Conservation (phyloP, 148 eudicot genomes). For the Nepenthes gracilis region DNA sequence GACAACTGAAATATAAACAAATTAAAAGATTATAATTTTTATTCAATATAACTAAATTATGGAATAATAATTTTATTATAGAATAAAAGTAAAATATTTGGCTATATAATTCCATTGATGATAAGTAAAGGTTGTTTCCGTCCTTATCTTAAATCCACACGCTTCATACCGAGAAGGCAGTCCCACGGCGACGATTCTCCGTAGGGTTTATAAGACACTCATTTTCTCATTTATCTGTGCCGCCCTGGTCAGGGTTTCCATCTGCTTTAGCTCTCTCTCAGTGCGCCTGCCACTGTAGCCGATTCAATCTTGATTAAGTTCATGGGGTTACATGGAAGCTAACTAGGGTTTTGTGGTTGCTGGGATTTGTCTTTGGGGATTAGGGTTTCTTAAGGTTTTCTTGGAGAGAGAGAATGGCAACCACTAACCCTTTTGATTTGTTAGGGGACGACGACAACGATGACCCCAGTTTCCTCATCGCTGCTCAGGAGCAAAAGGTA, state of each 20-base stretch:
- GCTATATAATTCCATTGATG: no score
- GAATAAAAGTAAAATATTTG: no score
- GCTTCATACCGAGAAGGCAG: no score
- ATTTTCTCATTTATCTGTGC: slow-evolving; percentile 3
- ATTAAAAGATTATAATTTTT: no score
- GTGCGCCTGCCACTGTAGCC: background rate
- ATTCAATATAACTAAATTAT: no score
- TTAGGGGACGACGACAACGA: slow-evolving; percentile 48
- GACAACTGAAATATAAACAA: no score
- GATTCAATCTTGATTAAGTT: background rate
- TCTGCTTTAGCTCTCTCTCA: background rate
- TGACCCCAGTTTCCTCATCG: slow-evolving; percentile 32
- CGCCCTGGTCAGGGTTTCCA: background rate
- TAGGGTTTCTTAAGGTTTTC: background rate
- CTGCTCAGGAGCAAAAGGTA: slow-evolving; percentile 27
- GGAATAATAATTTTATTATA: no score
- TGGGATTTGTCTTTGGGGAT: background rate
- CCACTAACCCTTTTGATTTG: slow-evolving; percentile 47
- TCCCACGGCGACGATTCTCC: no score
- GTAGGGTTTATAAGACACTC: no score
- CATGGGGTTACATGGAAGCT: background rate
- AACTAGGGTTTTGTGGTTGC: background rate
- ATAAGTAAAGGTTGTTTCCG: no score
- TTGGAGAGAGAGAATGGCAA: slow-evolving; percentile 28
- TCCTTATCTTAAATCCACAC: no score